Base-by-base conservation (phyloP, 2,329 filamentous ascomycete genomes). In the Teratosphaeria destructans region DNA sequence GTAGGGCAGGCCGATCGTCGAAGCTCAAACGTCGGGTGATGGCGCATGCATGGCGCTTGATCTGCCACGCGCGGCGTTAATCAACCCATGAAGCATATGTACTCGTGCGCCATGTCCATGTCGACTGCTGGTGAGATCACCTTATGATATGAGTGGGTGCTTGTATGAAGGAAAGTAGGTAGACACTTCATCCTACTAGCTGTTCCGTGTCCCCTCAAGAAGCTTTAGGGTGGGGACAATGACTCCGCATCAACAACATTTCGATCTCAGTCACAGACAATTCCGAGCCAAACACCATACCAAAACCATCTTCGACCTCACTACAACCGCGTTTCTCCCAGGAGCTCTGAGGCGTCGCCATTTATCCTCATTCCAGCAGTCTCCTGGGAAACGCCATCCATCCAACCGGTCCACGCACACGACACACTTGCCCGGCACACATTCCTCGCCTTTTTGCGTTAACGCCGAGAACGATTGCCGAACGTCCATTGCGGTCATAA, bases 321-420 rank as follows among this genome's bases (percentile, higher is more conserved):
- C 23, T 52, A 35, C 16, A 27, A 37, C 56, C 27, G 43, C 43
- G 43, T 49, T 49, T 23, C 43, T 49, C 43, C 43, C 43, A 49
- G 43, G 43, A 49, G 43, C 43, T 49, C 43, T 49, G 43, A 49
- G 43, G 43, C n/a, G 43, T 49, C 43, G 43, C n/a, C 43, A 49
- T 19, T 23, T 49, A 43, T 49, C n/a, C 19, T 49, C 43, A 55
- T 55, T 47, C 39, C 23, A 19, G 32, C 52, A 58, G 34, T 57
- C 64, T 66, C 66, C 63, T 66, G 66, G 66, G 61, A 61, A 61
- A 60, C 60, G 62, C 63, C 43, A 19, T 62, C 26, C 54, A 35
- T 32, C 14, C 26, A 43, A 47, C 5, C n/a, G 43, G 19, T 6
- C 34, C 23, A 2, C 16, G 10, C 43, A 49, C 43, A 49, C 43